Percentiles rank a stretch among this genome's conserved stretches.
Evolutionary conservation across 768 basidiomycete genomes (phyloP).

Genomic region (Porpolomopsis calyptriformis): DNA sequence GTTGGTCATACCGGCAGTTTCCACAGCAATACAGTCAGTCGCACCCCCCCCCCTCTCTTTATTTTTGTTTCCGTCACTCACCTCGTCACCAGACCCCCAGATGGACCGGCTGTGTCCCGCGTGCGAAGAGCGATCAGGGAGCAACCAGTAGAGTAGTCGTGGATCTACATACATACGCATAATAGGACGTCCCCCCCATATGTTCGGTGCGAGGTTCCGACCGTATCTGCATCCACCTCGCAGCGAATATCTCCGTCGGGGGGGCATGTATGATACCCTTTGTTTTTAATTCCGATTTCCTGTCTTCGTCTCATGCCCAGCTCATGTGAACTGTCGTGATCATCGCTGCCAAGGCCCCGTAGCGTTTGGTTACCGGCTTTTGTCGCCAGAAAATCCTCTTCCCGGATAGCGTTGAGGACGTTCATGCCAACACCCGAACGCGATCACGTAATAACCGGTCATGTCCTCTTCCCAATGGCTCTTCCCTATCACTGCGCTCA

Average conservation of each 20-base stretch:
- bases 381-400: too few species aligned
- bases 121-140: slow-evolving; percentile 15
- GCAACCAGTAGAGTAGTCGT: not conserved
- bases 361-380: too few species aligned
- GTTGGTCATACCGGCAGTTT: slow-evolving; percentile 73
- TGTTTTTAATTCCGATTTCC: not conserved
- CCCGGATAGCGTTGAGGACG: too few species aligned
- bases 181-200: not conserved
- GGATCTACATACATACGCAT: not conserved
- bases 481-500: slow-evolving; percentile 50
- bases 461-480: slow-evolving; percentile 51
- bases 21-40: slow-evolving; percentile 59
- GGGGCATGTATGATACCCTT: not conserved
- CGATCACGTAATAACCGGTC: not conserved
- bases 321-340: not conserved
- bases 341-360: too few species aligned
- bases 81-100: slow-evolving; percentile 17
- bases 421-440: not conserved
- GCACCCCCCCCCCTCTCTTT: slow-evolving; percentile 4
- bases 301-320: not conserved
- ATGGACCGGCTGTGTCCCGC: slow-evolving; percentile 20
- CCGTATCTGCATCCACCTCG: too few species aligned
- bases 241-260: too few species aligned
- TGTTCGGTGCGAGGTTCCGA: not conserved
- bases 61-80: not conserved